A percentile compares a stretch with the other conserved stretches of the same genome.
Conservation (phyloP, 192 early-diverging fungal genomes). For the Rhizoclosmatium globosum region DNA sequence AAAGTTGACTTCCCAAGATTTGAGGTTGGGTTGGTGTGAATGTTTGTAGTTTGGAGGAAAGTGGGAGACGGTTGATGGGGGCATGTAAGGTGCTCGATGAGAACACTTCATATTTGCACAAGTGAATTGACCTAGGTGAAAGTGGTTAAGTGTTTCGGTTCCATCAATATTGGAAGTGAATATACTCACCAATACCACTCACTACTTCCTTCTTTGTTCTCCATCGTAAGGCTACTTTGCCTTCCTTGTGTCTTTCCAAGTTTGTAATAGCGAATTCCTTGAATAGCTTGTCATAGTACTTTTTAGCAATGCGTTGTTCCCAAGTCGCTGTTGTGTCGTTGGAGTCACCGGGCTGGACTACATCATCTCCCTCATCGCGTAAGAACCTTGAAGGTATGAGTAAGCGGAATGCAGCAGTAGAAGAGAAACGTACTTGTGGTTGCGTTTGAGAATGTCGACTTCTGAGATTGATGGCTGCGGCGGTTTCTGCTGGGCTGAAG, state of each 20-base stretch:
- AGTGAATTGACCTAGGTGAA: constrained; percentile 67
- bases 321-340: constrained; percentile 50
- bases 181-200: constrained; percentile 65
- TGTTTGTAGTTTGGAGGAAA: constrained; percentile 6
- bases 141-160: background rate
- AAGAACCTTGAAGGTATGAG: background rate
- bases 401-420: background rate
- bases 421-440: constrained; percentile 65
- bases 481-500: no score
- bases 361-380: background rate
- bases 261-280: constrained; percentile 85
- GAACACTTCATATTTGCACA: constrained; percentile 71
- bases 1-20: constrained; percentile 90
- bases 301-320: constrained; percentile 82
- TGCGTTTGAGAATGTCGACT: constrained; percentile 73
- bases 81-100: constrained; percentile 24
- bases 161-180: background rate
- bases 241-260: constrained; percentile 74
- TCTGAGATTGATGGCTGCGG: no score
- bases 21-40: constrained; percentile 49
- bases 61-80: background rate
- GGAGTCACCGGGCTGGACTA: constrained; percentile 54
- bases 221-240: constrained; percentile 77
- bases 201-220: constrained; percentile 73
- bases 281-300: constrained; percentile 87